Percentiles rank a stretch among this genome's conserved stretches.
phyloP scores from a whole-genome alignment of 2,329 filamentous ascomycete species.

The Aspergillus eucalypticola region DNA sequence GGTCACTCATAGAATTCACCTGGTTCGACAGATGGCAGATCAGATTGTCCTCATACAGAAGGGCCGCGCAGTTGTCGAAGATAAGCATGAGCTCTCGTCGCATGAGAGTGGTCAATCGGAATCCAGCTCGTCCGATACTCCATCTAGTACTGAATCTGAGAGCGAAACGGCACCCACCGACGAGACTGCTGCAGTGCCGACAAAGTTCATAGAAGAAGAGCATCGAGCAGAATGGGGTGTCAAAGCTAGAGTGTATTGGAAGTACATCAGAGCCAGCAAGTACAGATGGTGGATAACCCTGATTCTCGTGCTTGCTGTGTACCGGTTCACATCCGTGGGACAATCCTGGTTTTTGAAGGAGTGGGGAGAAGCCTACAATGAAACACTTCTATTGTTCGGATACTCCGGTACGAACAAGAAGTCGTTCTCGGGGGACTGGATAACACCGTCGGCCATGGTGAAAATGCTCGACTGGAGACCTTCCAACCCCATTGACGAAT shows the following conservation, averaged over 20 bases:
- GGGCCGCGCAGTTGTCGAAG: conserved; percentile 57
- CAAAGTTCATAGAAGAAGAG: conserved; percentile 80
- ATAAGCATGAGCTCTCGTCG: conserved; percentile 50
- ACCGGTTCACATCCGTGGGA: conserved; percentile 64
- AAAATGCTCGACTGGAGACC: conserved; percentile 21
- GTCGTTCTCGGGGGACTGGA: background rate
- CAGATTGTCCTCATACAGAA: conserved; percentile 71
- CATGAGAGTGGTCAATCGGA: conserved; percentile 28
- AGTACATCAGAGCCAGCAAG: conserved; percentile 79
- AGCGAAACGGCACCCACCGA: conserved; percentile 42
- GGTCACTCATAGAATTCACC: conserved; percentile 66
- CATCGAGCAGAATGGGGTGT: conserved; percentile 73
- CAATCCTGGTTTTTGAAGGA: conserved; percentile 81
- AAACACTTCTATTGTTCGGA: conserved; percentile 24
- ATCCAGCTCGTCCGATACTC: conserved; percentile 16
- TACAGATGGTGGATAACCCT: conserved; percentile 71
- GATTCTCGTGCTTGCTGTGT: conserved; percentile 62
- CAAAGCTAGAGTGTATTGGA: conserved; percentile 74
- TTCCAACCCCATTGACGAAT: conserved; percentile 39
- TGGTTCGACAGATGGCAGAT: conserved; percentile 71
- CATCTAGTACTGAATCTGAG: conserved; percentile 17
- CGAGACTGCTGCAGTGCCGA: conserved; percentile 58
- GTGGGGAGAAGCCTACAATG: conserved; percentile 75
- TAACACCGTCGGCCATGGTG: conserved; percentile 9
- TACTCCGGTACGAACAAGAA: conserved; percentile 17